Base-by-base conservation (phyloP, 1,139 yeast species). In the Suhomyces terraborum region DNA sequence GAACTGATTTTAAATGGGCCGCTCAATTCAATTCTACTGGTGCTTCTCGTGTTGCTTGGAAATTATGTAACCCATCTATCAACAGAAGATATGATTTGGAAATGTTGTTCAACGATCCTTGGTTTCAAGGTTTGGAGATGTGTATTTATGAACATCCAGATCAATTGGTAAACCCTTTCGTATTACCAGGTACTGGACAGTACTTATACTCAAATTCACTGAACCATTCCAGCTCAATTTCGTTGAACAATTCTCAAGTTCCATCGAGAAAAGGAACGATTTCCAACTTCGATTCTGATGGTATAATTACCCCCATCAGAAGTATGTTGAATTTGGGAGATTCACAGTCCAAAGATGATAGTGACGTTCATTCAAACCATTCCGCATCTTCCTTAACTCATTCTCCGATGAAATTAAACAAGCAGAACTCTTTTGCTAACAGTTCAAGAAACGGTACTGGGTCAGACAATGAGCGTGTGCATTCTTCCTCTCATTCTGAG, bases 41-140 rank as follows among this genome's bases (percentile, higher is more conserved):
- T 14, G 83, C 84, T 13, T 73, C 87, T 4, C 70, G 89, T 50
- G 80, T 80, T 6, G 88, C 88, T 6, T 84, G 91, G 89, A 77
- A 85, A 56, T 64, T 85, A 42, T 80, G 86, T 54, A 89, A 84
- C 54, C 88, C 88, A 6, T 67, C 78, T 21, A 67, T 74, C 0
- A 56, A 51, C 2, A 65, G 77, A 8, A 67, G 94, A 47, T 80
- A 81, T 58, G 70, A 75, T 18, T 54, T 84, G 51, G 72, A 75
- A 1, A 69, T 70, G 28, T 62, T 85, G 29, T 78, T 82, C 47
- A 54, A 65, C 7, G 89, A 84, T 54, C 80, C 84, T 3, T 84
- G 88, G 84, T 84, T 84, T 58, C 66, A 62, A 35, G 49, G 64
- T 9, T 63, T 83, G 41, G 87, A 80, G 48, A 78, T 80, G 70